Evolutionary conservation across 108 stramenopile species (phyloP).

Genomic region (Thalassiosira profunda): DNA sequence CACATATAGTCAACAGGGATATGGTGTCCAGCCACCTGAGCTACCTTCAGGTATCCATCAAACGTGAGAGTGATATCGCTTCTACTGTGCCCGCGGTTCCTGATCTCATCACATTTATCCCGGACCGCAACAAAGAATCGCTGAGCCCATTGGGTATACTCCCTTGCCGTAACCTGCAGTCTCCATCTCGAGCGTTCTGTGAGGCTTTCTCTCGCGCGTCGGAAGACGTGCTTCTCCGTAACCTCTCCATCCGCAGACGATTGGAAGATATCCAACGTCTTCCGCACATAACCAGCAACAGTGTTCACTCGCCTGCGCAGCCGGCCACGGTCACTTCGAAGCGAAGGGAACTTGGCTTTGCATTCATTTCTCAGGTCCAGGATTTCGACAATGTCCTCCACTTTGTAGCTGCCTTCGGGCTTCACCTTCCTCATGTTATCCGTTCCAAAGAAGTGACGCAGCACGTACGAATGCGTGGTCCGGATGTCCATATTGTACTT

Average conservation of each 20-base stretch:
- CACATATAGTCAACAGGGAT: conserved; percentile 1
- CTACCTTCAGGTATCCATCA: conserved; percentile 36
- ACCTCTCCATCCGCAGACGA: not conserved
- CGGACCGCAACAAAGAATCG: conserved; percentile 23
- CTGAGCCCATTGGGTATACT: conserved; percentile 17
- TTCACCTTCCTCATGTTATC: not conserved
- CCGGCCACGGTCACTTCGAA: not conserved
- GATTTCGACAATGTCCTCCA: conserved; percentile 12
- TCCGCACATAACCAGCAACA: conserved; percentile 1
- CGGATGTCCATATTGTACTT: conserved; percentile 30
- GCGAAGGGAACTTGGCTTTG: too few species aligned
- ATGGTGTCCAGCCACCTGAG: conserved; percentile 13
- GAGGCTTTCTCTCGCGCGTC: not conserved
- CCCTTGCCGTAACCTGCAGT: not conserved
- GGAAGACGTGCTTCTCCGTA: not conserved
- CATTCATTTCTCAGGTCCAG: too few species aligned
- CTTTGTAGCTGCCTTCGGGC: not conserved
- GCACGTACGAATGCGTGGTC: conserved; percentile 33
- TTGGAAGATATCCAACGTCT: conserved; percentile 16
- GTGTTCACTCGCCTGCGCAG: not conserved
- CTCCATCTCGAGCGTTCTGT: conserved; percentile 8
- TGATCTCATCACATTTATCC: conserved; percentile 11
- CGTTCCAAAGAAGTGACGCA: conserved; percentile 27
- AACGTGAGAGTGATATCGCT: conserved; percentile 18
- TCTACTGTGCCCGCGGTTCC: not conserved